Evolutionary conservation across 495 filamentous ascomycete genomes (phyloP), one percentile per base, ranked within the genome.

Genomic region (Aspergillus affinis): DNA sequence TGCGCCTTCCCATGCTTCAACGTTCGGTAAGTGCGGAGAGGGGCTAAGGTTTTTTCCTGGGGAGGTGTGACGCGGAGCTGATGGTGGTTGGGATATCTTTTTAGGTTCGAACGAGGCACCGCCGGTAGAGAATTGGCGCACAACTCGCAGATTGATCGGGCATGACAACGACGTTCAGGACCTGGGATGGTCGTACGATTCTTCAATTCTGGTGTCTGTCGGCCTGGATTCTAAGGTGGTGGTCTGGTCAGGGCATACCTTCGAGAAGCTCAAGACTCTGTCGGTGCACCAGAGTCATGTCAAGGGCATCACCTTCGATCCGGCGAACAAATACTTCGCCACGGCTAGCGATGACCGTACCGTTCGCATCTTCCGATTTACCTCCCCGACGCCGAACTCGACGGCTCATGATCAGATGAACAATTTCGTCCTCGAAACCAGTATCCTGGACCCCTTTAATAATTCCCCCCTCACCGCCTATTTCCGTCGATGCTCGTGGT

Each of bases 161-260:
- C 94, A 99, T 69, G 94, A 99, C 54, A 98, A 98, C 73, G 94
- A 99, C 77, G 92, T 99, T 44, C 94, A 98, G 74, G 95, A 99
- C 81, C 79, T 98, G 57, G 94, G 91, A 30, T 99, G 94, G 94
- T 96, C 94, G 36, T 88, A 89, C 67, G 94, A 99, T 78, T 94
- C 92, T 26, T 96, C 92, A 1, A 91, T 99, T 26, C 76, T 99
- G 63, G 92, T 97, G 8, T 97, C 94, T 2, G 95, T 98, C 8
- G 95, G 94, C 4, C 79, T 99, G 60, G 94, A 99, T 75, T 98
- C 95, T 20, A 98, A 98, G 74, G 87, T 98, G 18, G 95, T 99
- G 48, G 88, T 98, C 15, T 99, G 94, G 94, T 97, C 92, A 2
- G 94, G 94, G 17, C 87, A 92, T 72, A 97, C 93, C 18, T 99